Percentiles rank a stretch among this genome's conserved stretches.
These are phyloP conservation scores for Aureobasidium sp. DNA, from an alignment of 2,329 filamentous ascomycete genomes.

Conservation along the genomic window DNA sequence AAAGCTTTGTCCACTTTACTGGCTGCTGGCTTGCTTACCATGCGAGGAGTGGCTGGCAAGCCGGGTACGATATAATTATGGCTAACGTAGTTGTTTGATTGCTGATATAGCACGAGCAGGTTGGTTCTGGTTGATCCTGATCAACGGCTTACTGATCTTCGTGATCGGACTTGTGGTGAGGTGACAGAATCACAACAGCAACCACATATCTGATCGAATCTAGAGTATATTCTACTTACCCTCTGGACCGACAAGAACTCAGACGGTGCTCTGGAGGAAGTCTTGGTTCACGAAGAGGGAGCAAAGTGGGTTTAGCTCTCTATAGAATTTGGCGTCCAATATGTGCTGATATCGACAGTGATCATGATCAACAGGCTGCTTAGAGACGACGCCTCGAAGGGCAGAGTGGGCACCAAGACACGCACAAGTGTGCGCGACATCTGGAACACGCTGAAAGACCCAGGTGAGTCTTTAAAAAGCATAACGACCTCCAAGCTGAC, in stretches of 20 bases:
- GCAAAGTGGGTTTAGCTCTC: conserved; percentile 13
- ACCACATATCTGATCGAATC: not conserved
- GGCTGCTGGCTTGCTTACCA: conserved; percentile 14
- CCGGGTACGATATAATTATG: not conserved
- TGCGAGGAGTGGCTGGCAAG: conserved; percentile 13
- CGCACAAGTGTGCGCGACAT: not conserved
- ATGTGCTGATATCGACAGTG: not conserved
- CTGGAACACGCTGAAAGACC: conserved; percentile 4
- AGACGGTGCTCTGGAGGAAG: conserved; percentile 17
- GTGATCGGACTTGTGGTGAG: conserved; percentile 12
- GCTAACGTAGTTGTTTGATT: not conserved
- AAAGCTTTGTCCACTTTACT: conserved; percentile 10
- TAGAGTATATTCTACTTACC: conserved; percentile 23
- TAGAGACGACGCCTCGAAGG: conserved; percentile 13
- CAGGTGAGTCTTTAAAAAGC: not conserved
- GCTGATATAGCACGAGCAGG: not conserved
- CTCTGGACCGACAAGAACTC: conserved; percentile 22
- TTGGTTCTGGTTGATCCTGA: conserved; percentile 16
- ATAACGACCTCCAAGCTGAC: not conserved
- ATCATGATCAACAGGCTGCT: conserved; percentile 22
- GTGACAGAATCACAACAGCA: no score
- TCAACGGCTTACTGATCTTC: conserved; percentile 13
- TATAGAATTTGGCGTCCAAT: not conserved
- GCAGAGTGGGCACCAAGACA: not conserved
- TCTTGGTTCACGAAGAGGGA: conserved; percentile 23